These are phyloP conservation scores for Miscanthus lutarioriparius DNA, from an alignment of 176 grass and related monocot species.

Conservation along the genomic window DNA sequence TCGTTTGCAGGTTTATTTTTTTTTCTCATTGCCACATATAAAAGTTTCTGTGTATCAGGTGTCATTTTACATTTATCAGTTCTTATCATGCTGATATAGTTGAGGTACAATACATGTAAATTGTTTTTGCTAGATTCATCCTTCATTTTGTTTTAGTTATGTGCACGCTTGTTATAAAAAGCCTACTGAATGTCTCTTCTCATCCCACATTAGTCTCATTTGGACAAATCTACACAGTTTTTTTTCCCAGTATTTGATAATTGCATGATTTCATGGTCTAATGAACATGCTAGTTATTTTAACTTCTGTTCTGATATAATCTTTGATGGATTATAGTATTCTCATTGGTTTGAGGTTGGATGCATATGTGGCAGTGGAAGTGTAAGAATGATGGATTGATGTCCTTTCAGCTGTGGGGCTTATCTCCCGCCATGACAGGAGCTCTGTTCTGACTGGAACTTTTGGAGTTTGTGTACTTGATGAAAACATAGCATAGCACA, in stretches of 20 bases:
- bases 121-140: neutral
- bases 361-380: neutral
- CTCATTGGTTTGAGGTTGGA: neutral
- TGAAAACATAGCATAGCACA: no score
- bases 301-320: neutral
- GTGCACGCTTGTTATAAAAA: neutral
- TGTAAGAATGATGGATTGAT: no score
- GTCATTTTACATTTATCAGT: conserved; percentile 11
- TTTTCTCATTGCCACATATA: neutral
- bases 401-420: no score
- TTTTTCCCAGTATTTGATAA: neutral
- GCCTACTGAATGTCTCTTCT: neutral
- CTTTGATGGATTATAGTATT: neutral
- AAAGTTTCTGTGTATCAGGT: neutral
- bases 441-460: no score
- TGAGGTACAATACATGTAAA: neutral
- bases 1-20: conserved; percentile 71
- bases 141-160: neutral
- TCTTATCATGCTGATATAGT: neutral
- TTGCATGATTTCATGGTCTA: neutral
- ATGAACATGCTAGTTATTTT: neutral
- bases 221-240: neutral
- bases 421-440: no score
- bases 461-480: no score
- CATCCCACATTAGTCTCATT: neutral